Base-by-base conservation (phyloP, 306 rosid species). In the Alnus rubra region DNA sequence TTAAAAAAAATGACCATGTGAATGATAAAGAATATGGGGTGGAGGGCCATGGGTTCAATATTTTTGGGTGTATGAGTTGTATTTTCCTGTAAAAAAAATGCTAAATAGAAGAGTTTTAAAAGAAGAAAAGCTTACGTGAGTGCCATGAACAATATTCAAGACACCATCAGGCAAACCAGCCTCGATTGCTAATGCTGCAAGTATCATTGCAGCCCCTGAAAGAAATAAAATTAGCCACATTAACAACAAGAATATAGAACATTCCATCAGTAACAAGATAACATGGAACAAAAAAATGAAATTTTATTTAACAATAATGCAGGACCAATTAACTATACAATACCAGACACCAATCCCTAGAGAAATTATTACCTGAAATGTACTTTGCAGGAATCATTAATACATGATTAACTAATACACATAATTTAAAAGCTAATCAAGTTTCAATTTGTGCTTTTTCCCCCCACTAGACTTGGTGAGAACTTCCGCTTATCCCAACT, bases 111-210 rank as follows among this genome's bases (percentile, higher is more conserved):
- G 23, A 68, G 74, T 56, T 52, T 58, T 73, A 68, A 68, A 37
- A 37, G 60, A 52, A 30, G 58, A 18, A 51, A 53, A 80, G 30
- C 90, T 82, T 88, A 92, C 97, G 71, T 88, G 76, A 71, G 91
- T 78, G 55, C 97, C 97, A 56, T 92, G 91, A 77, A 92, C 83
- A 86, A 91, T 73, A 82, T 91, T 91, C 76, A 91, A 86, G 65
- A 91, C 92, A 74, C 97, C 97, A 60, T 89, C 86, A 1, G 97
- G 94, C 78, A 92, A 84, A 79, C 97, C 92, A 76, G 97, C 94
- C 86, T 92, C 97, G 74, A 69, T 83, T 47, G 97, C 91, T 80
- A 92, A 77, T 64, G 81, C 90, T 56, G 89, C 94, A 74, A 92
- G 88, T 60, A 92, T 80, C 86, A 88, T 72, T 39, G 97, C 88